Evolutionary conservation across 179 eudicot genomes (phyloP).

Genomic region (Nepenthes alata): DNA sequence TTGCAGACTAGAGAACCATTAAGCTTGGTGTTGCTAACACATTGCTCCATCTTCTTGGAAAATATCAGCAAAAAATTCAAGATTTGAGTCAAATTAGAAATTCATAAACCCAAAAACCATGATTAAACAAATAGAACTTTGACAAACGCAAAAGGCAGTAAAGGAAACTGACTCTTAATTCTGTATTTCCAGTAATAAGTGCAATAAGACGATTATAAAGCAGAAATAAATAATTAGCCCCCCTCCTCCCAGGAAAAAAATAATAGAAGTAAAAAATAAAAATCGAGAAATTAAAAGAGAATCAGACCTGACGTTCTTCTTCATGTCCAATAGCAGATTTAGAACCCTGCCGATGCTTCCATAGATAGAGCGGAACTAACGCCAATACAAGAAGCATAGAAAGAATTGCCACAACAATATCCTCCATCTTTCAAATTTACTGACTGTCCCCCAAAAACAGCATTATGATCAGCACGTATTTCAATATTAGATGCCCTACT

Average conservation of each 20-base stretch:
- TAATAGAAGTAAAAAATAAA: neutral
- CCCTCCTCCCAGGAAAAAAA: too few relatives aligned
- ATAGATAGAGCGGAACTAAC: conserved; percentile 66
- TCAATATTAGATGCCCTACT: too few relatives aligned
- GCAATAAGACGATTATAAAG: too few relatives aligned
- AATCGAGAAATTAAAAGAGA: neutral
- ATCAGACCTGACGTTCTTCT: conserved; percentile 62
- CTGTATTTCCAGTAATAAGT: too few relatives aligned
- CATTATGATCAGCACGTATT: neutral
- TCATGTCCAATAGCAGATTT: conserved; percentile 26
- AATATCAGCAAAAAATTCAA: too few relatives aligned
- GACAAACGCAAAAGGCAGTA: too few relatives aligned
- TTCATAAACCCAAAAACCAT: too few relatives aligned
- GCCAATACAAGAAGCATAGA: conserved; percentile 53
- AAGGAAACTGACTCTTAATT: too few relatives aligned
- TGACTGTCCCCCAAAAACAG: conserved; percentile 19
- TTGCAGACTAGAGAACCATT: too few relatives aligned
- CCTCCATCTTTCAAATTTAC: conserved; percentile 55
- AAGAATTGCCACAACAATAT: conserved; percentile 47
- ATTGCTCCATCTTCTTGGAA: too few relatives aligned
- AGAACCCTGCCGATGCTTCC: conserved; percentile 64
- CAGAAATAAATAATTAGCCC: neutral
- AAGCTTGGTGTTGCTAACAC: too few relatives aligned
- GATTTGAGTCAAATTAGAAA: neutral
- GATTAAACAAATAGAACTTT: too few relatives aligned